Evolutionary conservation across 768 basidiomycete genomes (phyloP), one percentile per base, ranked within the genome.

Genomic region (Flagelloscypha sp.): DNA sequence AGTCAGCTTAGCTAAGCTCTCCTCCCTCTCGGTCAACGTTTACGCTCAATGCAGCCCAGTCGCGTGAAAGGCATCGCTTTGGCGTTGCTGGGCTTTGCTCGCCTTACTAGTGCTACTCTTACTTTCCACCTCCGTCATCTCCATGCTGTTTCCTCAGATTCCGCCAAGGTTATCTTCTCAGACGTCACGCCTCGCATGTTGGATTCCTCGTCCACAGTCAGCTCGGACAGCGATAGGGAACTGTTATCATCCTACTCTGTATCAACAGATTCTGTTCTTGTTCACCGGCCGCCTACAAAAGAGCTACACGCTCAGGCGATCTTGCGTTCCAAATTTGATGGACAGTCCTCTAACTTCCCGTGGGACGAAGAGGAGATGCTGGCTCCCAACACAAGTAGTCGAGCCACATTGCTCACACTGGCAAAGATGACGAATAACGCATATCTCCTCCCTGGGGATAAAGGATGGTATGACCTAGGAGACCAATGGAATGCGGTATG

Each of bases 341-440:
- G 64, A 5, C 66, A 77, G 37, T 72, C 61, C 38, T 53, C 64
- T 32, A 44, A 45, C 25, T 47, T 75, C 20, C 55, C 57, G 6
- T 97, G 93, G 92, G 73, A 81, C 7, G 81, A 84, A 49, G 74
- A 79, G 5, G 80, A 84, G 40, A 62, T 88, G 1, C 36, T 62
- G 3, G 84, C 65, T 0, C 94, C 94, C 2, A 79, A 97, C 55
- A 70, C 86, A 15, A 75, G 79, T 48, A 75, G 72, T 33, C 66
- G 87, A 27, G 74, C 80, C 42, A 84, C 86, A 2, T 60, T 98
- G 20, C 65, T 85, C 22, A 63, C 76, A 40, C 70, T 99, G 30
- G 94, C 92, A 7, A 95, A 89, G 74, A 97, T 99, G 87, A 76
- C 88, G 25, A 86, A 81, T 49, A 89, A 98, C 52, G 89, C 94